Evolutionary conservation across 805 yeast genomes (phyloP), one percentile per base, ranked within the genome.

Genomic region (Wickerhamomyces rabaulensis): DNA sequence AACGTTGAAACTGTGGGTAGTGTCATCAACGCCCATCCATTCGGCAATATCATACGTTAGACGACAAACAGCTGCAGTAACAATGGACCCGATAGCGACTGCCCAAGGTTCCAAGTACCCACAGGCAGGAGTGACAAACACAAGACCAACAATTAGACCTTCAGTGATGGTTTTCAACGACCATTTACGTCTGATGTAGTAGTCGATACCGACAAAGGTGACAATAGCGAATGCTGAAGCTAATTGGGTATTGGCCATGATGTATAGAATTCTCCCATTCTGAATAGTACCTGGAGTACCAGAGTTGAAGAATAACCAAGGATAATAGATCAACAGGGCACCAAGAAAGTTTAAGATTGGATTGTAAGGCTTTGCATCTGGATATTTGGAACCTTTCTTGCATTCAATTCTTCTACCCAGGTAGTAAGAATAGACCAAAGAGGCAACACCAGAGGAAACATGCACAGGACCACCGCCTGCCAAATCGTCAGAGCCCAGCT

Each of bases 381-480:
- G 58, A 66, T 70, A 54, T 65, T 91, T 58, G 15, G 70, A 68
- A 43, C 62, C 59, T 22, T 62, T 61, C 40, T 48, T 51, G 58
- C 64, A 61, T 38, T 57, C 63, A 73, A 73, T 82, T 76, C 97
- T 78, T 58, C 88, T 79, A 16, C 97, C 96, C 44, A 88, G 67
- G 53, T 84, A 84, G 39, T 79, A 80, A 17, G 90, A 80, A 57
- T 82, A 84, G 8, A 87, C 95, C 55, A 92, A 80, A 2, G 96
- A 97, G 29, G 90, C 88, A 21, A 89, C 87, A 51, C 98, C 98
- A 36, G 95, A 82, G 23, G 90, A 75, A 48, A 94, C 87, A 67
- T 92, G 98, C 17, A 92, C 97, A 1, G 97, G 97, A 2, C 97
- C 98, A 47, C 98, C 98, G 41, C 99, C 99, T n/a, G 99, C 99